A percentile compares a stretch with the other conserved stretches of the same genome.
phyloP scores from a whole-genome alignment of 1,139 yeast species.

The Williopsis jadinii region DNA sequence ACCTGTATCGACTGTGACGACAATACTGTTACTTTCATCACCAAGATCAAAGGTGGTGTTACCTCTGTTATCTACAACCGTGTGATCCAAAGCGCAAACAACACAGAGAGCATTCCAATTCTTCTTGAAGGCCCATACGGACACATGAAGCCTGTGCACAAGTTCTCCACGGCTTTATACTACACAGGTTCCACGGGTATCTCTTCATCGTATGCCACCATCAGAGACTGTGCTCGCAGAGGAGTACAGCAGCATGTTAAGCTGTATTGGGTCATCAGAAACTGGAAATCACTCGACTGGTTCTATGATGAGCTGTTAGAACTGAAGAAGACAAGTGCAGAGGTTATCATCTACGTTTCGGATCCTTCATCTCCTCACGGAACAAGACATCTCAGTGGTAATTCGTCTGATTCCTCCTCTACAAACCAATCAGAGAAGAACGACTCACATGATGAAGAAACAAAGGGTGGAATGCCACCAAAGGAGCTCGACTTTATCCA shows the following conservation, averaged over 20 bases:
- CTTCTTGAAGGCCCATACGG: conserved; percentile 60
- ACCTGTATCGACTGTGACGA: conserved; percentile 30
- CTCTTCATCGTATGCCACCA: conserved; percentile 40
- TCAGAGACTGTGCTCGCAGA: conserved; percentile 4
- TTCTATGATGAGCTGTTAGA: conserved; percentile 36
- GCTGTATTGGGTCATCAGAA: conserved; percentile 44
- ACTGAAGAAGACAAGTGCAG: conserved; percentile 29
- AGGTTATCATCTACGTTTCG: conserved; percentile 33
- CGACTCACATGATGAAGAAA: conserved; percentile 8
- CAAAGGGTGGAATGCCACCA: conserved; percentile 8
- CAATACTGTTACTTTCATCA: conserved; percentile 31
- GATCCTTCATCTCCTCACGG: conserved; percentile 23
- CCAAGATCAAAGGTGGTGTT: conserved; percentile 42
- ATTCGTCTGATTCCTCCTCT: conserved; percentile 7
- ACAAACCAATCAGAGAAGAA: conserved; percentile 10
- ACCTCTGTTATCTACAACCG: conserved; percentile 31
- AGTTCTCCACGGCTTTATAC: conserved; percentile 46
- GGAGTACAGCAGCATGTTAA: conserved; percentile 25
- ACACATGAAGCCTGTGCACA: conserved; percentile 40
- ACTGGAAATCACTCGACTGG: conserved; percentile 45
- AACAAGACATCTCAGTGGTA: conserved; percentile 2
- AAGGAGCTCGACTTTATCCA: conserved; percentile 30
- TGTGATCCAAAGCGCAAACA: conserved; percentile 15
- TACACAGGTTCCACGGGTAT: conserved; percentile 70
- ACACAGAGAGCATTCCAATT: conserved; percentile 25